These are phyloP conservation scores for Leccinum griseonigrum DNA, from an alignment of 1,284 basidiomycete genomes.

Conservation along the genomic window DNA sequence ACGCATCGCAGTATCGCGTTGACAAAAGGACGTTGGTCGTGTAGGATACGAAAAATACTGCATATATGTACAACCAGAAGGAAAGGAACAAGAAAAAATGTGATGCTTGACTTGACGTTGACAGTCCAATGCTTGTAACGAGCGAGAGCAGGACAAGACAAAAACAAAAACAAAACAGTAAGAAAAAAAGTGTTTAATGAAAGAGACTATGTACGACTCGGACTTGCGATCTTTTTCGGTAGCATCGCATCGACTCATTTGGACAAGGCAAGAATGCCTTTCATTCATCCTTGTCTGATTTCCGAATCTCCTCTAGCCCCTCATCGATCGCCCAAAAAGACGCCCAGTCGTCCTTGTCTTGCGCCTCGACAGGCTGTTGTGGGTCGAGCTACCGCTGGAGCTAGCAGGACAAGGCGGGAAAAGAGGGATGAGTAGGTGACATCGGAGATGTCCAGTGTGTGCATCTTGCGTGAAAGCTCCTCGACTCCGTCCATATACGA, in stretches of 20 bases:
- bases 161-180: neutral
- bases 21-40: neutral
- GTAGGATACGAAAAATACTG: conserved; percentile 12
- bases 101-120: neutral
- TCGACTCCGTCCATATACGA: neutral
- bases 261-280: neutral
- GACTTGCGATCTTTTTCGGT: neutral
- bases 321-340: conserved; percentile 26
- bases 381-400: neutral
- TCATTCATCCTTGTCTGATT: conserved; percentile 24
- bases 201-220: neutral
- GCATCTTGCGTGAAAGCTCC: neutral
- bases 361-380: neutral
- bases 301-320: conserved; percentile 28
- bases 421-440: neutral
- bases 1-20: neutral
- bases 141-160: neutral
- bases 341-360: conserved; percentile 18
- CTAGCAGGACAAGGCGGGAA: neutral
- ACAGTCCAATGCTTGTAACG: neutral
- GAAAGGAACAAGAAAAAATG: too few relatives aligned
- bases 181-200: neutral
- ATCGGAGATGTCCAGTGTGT: neutral
- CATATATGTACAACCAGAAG: too few relatives aligned
- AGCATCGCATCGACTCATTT: neutral